Percentiles rank a stretch among this genome's conserved stretches.
Evolutionary conservation across 78 protist genomes (phyloP).

Genomic region (Emiliania huxleyi): DNA sequence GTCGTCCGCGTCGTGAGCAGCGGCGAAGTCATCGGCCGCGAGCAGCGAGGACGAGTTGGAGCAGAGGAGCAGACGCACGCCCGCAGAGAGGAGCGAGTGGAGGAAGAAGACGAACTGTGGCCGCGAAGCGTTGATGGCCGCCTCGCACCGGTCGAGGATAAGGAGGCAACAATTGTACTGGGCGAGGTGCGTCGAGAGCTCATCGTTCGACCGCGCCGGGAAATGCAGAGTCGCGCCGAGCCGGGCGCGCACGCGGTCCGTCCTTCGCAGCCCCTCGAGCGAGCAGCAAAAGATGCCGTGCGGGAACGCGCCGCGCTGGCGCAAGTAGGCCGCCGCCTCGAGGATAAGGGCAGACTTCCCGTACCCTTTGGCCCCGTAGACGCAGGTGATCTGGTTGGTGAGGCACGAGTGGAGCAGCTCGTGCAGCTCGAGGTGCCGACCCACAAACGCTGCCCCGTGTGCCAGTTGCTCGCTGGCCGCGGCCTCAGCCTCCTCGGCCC

Average conservation of each 20-base stretch:
- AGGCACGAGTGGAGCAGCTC: background rate
- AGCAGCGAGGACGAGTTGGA: background rate
- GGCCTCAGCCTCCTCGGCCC: background rate
- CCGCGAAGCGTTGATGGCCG: background rate
- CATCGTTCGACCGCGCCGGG: background rate
- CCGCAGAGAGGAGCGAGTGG: background rate
- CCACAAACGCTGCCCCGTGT: background rate
- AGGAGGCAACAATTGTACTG: background rate
- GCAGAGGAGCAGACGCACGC: background rate
- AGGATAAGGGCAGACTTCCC: background rate
- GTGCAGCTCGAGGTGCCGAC: background rate
- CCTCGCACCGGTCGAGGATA: conserved; percentile 27
- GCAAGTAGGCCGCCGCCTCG: conserved; percentile 8
- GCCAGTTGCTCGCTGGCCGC: background rate
- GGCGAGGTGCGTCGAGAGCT: background rate
- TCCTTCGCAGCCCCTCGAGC: background rate
- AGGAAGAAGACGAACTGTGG: background rate
- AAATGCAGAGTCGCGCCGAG: background rate
- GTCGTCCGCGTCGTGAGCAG: background rate
- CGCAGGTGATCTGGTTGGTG: background rate
- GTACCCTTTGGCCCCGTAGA: background rate
- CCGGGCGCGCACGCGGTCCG: background rate
- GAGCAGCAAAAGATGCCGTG: conserved; percentile 4
- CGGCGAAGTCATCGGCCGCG: background rate
- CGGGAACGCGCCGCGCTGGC: background rate